Evolutionary conservation across 345 rosid species (phyloP).

Genomic region (Citrus inodora): DNA sequence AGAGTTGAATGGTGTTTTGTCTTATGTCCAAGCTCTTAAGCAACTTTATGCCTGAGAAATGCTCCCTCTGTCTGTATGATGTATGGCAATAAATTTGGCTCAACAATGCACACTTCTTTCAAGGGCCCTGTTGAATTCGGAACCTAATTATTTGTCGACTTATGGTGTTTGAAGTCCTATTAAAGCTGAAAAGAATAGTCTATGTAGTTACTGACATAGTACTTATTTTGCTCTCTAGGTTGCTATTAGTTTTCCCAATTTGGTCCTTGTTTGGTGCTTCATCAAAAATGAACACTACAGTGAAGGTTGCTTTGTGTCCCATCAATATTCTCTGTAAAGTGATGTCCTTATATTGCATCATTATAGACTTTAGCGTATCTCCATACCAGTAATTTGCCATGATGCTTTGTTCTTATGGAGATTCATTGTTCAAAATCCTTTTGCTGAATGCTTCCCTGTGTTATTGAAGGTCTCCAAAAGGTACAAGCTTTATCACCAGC

Average conservation of each 20-base stretch:
- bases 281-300: conserved; percentile 7
- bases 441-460: conserved; percentile 5
- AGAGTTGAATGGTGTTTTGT: background rate
- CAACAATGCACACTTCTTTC: conserved; percentile 24
- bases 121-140: conserved; percentile 5
- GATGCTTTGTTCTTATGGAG: background rate
- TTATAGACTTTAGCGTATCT: background rate
- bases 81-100: background rate
- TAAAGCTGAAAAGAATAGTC: conserved; percentile 12
- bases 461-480: conserved; percentile 43
- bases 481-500: conserved; percentile 57
- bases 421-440: background rate
- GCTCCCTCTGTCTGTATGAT: background rate
- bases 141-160: conserved; percentile 4
- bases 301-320: conserved; percentile 1
- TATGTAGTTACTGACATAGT: background rate
- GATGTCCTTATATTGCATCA: background rate
- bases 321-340: background rate
- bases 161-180: conserved; percentile 16
- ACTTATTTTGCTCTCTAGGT: background rate
- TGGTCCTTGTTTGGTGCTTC: background rate
- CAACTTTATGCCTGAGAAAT: background rate
- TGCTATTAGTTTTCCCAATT: conserved; percentile 14
- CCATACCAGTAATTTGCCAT: background rate
- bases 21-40: background rate